Evolutionary conservation across 2,329 filamentous ascomycete species (phyloP).

Genomic region (Sarocladiaceae sp.): DNA sequence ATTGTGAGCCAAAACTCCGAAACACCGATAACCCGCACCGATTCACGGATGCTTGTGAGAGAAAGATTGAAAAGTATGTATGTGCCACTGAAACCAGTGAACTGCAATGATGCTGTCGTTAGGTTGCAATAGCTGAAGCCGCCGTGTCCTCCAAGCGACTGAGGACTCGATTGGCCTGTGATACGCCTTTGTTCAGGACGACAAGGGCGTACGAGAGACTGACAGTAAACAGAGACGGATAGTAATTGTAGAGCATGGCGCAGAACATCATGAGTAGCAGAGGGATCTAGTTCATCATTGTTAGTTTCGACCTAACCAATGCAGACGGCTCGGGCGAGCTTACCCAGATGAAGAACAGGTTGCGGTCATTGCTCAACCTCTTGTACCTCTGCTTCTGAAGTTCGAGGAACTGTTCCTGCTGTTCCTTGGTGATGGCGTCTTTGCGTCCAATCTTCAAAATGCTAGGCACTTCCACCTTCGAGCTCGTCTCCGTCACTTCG

Average conservation of each 20-base stretch:
- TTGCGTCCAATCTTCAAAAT: slow-evolving; percentile 56
- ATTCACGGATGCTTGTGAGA: no score
- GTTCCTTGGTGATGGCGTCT: slow-evolving; percentile 57
- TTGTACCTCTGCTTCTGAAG: slow-evolving; percentile 58
- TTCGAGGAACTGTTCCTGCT: slow-evolving; percentile 56
- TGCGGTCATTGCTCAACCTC: slow-evolving; percentile 55
- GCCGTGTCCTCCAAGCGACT: slow-evolving; percentile 4
- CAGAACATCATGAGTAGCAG: slow-evolving; percentile 41
- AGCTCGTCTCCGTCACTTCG: slow-evolving; percentile 25
- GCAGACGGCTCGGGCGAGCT: slow-evolving; percentile 18
- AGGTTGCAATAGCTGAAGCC: neutral
- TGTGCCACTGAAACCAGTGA: neutral
- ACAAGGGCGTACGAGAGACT: neutral
- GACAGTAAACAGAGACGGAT: slow-evolving; percentile 31
- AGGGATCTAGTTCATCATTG: no score
- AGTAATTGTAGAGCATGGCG: slow-evolving; percentile 43
- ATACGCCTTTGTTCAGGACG: slow-evolving; percentile 2
- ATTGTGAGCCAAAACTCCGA: no score
- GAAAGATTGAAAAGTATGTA: neutral
- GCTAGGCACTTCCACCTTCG: slow-evolving; percentile 32
- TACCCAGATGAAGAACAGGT: slow-evolving; percentile 66
- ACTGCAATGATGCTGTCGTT: no score
- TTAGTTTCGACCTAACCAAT: neutral
- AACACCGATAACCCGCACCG: no score
- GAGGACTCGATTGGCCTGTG: neutral